phyloP scores from a whole-genome alignment of 495 filamentous ascomycete species.

The Pyrenula aspistea region DNA sequence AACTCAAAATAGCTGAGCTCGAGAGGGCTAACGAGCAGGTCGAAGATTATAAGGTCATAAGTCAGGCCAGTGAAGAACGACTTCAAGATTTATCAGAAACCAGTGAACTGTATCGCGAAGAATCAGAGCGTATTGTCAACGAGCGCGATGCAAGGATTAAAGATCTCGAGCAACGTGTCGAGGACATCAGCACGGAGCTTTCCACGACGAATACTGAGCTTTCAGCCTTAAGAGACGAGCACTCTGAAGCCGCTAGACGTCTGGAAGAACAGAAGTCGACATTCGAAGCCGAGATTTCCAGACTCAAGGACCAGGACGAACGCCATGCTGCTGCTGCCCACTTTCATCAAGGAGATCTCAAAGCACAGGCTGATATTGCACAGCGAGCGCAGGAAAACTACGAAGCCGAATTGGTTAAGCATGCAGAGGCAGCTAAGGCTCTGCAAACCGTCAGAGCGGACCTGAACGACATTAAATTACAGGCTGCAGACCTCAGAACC shows the following conservation, averaged over 20 bases:
- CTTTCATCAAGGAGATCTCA: slow-evolving; percentile 79
- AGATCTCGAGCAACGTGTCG: slow-evolving; percentile 67
- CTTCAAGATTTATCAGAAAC: slow-evolving; percentile 66
- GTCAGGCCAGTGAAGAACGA: slow-evolving; percentile 78
- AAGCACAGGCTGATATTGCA: slow-evolving; percentile 86
- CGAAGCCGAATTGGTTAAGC: slow-evolving; percentile 83
- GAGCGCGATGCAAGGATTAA: slow-evolving; percentile 65
- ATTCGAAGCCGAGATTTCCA: slow-evolving; percentile 62
- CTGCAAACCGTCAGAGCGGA: slow-evolving; percentile 68
- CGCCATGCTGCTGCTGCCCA: slow-evolving; percentile 61
- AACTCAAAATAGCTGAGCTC: slow-evolving; percentile 61
- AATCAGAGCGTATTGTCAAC: slow-evolving; percentile 60
- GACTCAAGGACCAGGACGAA: slow-evolving; percentile 77
- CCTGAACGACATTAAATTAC: slow-evolving; percentile 66
- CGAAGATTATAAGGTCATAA: slow-evolving; percentile 83
- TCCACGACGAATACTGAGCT: slow-evolving; percentile 68
- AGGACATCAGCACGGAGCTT: slow-evolving; percentile 73
- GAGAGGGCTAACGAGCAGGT: slow-evolving; percentile 66
- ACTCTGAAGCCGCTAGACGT: slow-evolving; percentile 58
- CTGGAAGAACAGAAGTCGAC: slow-evolving; percentile 68
- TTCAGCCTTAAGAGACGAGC: slow-evolving; percentile 59
- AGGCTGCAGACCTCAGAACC: slow-evolving; percentile 55
- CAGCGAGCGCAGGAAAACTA: slow-evolving; percentile 90
- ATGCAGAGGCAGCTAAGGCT: slow-evolving; percentile 80
- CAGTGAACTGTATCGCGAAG: slow-evolving; percentile 73